Evolutionary conservation across 345 rosid species (phyloP).

Genomic region (Rhodamnia argentea): DNA sequence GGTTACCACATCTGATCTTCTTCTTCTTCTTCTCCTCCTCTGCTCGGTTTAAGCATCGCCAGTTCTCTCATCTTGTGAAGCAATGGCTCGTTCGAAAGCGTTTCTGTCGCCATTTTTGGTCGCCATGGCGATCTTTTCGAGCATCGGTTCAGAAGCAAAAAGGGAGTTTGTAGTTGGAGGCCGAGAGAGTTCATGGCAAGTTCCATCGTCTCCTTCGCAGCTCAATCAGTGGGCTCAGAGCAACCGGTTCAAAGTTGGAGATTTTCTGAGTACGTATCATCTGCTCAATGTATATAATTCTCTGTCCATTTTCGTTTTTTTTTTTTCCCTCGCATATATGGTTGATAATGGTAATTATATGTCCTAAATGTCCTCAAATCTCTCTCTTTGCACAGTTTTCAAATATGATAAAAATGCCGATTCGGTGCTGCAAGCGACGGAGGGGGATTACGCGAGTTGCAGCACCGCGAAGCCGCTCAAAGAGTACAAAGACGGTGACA

Average conservation of each 20-base stretch:
- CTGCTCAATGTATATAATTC: too few species aligned
- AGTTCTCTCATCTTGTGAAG: not conserved
- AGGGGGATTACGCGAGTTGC: conserved; percentile 32
- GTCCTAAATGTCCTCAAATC: not conserved
- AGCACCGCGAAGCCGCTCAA: conserved; percentile 27
- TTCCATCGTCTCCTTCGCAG: conserved; percentile 28
- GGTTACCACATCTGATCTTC: not conserved
- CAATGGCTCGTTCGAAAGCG: not conserved
- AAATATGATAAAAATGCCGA: conserved; percentile 32
- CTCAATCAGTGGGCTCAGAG: conserved; percentile 34
- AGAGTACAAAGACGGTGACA: conserved; percentile 27
- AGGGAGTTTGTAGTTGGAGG: conserved; percentile 47
- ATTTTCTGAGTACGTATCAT: conserved; percentile 22
- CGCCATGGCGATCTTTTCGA: not conserved
- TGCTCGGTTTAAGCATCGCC: not conserved
- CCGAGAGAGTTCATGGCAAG: conserved; percentile 35
- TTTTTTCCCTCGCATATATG: not conserved
- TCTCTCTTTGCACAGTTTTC: conserved; percentile 15
- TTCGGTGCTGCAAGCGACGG: conserved; percentile 43
- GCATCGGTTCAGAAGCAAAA: conserved; percentile 20
- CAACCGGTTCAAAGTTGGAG: conserved; percentile 33
- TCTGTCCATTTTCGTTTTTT: not conserved
- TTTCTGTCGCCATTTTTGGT: not conserved
- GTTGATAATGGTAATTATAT: not conserved
- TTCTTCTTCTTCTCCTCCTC: not conserved